Evolutionary conservation across 345 rosid genomes (phyloP).

Genomic region (Gossypium anomalum): DNA sequence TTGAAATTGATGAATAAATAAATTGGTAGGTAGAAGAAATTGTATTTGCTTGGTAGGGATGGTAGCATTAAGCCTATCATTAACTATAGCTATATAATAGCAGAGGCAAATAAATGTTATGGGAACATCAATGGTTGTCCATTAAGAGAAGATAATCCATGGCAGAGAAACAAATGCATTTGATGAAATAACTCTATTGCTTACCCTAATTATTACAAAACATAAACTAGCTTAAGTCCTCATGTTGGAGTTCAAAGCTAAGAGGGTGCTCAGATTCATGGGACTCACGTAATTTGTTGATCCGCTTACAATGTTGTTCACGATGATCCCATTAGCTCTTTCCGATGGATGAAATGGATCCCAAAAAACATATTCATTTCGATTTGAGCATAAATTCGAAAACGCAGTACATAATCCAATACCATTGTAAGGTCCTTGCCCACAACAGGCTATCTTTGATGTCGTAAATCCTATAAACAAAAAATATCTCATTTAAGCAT

Average conservation of each 20-base stretch:
- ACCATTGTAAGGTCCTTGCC: constrained; percentile 90
- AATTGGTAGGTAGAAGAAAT: too few species aligned
- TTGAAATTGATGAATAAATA: too few species aligned
- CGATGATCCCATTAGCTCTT: constrained; percentile 64
- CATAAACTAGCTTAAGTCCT: constrained; percentile 3
- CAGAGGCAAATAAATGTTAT: too few species aligned
- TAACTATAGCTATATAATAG: too few species aligned
- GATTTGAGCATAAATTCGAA: constrained; percentile 72
- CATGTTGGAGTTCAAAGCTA: constrained; percentile 42
- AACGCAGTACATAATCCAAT: constrained; percentile 63
- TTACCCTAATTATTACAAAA: too few species aligned
- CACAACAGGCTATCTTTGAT: constrained; percentile 82
- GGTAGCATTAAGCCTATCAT: too few species aligned
- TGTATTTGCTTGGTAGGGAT: too few species aligned
- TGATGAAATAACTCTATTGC: too few species aligned
- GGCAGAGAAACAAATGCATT: too few species aligned
- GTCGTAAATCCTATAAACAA: constrained; percentile 60
- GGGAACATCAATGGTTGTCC: too few species aligned
- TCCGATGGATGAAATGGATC: constrained; percentile 85
- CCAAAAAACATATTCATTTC: constrained; percentile 71
- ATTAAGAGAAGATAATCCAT: too few species aligned
- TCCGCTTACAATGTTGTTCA: constrained; percentile 46
- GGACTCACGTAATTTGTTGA: constrained; percentile 55
- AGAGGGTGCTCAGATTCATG: constrained; percentile 81
- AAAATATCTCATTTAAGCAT: neutral